Evolutionary conservation across 352 stramenopile genomes (phyloP), one percentile per base, ranked within the genome.

Genomic region (Globisporangium perplexum): DNA sequence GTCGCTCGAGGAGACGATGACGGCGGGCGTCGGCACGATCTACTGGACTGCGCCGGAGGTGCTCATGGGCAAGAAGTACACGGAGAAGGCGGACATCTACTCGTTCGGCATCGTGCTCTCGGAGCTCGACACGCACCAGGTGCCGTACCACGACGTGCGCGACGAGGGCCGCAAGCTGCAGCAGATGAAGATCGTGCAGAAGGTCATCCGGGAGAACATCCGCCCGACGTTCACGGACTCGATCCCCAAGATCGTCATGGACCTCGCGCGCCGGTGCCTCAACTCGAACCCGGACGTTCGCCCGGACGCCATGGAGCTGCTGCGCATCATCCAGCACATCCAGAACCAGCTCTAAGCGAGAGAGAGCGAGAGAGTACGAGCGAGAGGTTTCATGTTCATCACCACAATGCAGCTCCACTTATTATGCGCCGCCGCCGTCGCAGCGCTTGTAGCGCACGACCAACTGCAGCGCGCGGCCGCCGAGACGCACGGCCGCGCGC

Each of bases 31-130:
- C 24, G 83, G 83, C 36, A 93, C 83, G 50, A 87, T 90, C 60
- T 88, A 88, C 60, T 93, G 80, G 80, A 93, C 81, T 47, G 83
- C 83, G 24, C 83, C 83, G 0, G 83, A 93, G 53, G 77, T 93
- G 22, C 65, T 93, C 23, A 84, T 86, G 68, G 80, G 78, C 51
- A 87, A 83, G 50, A 90, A 90, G 63, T 91, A 93, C 68, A 89
- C 76, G 24, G 78, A 90, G 57, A 89, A 89, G 57, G 80, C 80
- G 23, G 83, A 93, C 50, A 89, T 93, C 38, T 93, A 84, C 59
- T 91, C 83, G 33, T 91, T 92, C 36, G 82, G 82, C 23, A 86
- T 93, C 49, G 79, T 90, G 35, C 67, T 93, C 65, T 85, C 77
- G 30, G 83, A 94, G 59, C 57, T 94, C 11, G 83, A 94, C 44